phyloP scores from a whole-genome alignment of 345 rosid species.

The Salix koriyanagi region DNA sequence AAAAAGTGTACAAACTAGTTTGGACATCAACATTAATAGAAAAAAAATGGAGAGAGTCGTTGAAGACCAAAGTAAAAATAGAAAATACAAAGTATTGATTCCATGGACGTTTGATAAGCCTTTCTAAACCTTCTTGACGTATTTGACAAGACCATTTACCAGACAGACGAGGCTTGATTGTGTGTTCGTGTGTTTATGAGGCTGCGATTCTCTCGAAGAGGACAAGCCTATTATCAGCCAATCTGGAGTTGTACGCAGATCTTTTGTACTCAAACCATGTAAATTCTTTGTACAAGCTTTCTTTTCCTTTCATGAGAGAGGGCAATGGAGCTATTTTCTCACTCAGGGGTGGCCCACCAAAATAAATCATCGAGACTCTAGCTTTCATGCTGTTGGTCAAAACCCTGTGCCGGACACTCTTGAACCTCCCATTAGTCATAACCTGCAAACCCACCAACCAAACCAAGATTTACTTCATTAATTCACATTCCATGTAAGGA shows the following conservation, averaged over 20 bases:
- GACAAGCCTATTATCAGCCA: slow-evolving; percentile 76
- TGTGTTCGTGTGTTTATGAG: background rate
- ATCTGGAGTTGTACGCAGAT: slow-evolving; percentile 70
- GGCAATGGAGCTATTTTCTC: slow-evolving; percentile 59
- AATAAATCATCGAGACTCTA: slow-evolving; percentile 83
- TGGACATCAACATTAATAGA: no score
- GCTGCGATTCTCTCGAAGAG: slow-evolving; percentile 41
- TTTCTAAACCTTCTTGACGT: background rate
- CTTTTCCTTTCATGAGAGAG: slow-evolving; percentile 50
- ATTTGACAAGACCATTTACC: slow-evolving; percentile 22
- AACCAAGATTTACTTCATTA: background rate
- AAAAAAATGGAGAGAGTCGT: background rate
- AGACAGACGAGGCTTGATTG: background rate
- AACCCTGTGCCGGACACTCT: slow-evolving; percentile 86
- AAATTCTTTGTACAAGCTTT: slow-evolving; percentile 71
- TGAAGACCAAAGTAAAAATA: background rate
- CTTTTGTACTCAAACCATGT: slow-evolving; percentile 78
- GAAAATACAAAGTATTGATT: slow-evolving; percentile 1
- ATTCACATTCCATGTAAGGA: background rate
- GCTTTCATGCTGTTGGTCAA: slow-evolving; percentile 52
- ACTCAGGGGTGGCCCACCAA: slow-evolving; percentile 69
- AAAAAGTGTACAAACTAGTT: no score
- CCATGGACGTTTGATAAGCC: slow-evolving; percentile 28
- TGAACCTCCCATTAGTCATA: slow-evolving; percentile 81
- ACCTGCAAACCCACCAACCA: slow-evolving; percentile 44